These are phyloP conservation scores for Ogataea pilisensis DNA, from an alignment of 805 yeast genomes.

Conservation along the genomic window DNA sequence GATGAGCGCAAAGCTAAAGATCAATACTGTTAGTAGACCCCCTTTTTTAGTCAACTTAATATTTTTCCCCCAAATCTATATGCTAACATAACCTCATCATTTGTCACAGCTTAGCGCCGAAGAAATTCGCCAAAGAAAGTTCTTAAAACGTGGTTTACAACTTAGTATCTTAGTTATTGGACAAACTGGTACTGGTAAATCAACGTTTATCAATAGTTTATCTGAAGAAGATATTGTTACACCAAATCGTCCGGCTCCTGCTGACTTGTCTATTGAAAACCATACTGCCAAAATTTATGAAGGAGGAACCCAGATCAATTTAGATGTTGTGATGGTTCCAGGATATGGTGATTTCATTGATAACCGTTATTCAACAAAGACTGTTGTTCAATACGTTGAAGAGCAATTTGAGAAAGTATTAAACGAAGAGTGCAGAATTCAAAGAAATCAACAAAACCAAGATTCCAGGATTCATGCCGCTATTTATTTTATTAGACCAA, in stretches of 20 bases:
- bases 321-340: constrained; percentile 62
- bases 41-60: background rate
- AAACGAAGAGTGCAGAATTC: constrained; percentile 72
- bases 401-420: constrained; percentile 64
- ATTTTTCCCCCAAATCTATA: too few species aligned
- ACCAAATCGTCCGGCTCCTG: constrained; percentile 35
- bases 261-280: constrained; percentile 28
- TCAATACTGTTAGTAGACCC: constrained; percentile 17
- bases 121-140: constrained; percentile 38
- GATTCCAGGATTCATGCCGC: constrained; percentile 85
- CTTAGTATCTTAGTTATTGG: constrained; percentile 47
- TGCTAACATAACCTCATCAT: background rate
- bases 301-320: constrained; percentile 45
- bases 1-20: constrained; percentile 20
- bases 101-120: constrained; percentile 26
- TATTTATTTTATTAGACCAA: constrained; percentile 74
- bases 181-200: constrained; percentile 42
- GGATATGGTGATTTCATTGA: constrained; percentile 73
- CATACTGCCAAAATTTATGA: constrained; percentile 35
- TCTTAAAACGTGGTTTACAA: constrained; percentile 47
- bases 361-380: constrained; percentile 55
- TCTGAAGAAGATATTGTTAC: constrained; percentile 51
- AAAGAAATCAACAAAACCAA: constrained; percentile 32
- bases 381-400: constrained; percentile 67
- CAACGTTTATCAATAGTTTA: constrained; percentile 75